Evolutionary conservation across 2,329 filamentous ascomycete species (phyloP), one percentile per base, ranked within the genome.

Genomic region (Pleoardoris graminearum): DNA sequence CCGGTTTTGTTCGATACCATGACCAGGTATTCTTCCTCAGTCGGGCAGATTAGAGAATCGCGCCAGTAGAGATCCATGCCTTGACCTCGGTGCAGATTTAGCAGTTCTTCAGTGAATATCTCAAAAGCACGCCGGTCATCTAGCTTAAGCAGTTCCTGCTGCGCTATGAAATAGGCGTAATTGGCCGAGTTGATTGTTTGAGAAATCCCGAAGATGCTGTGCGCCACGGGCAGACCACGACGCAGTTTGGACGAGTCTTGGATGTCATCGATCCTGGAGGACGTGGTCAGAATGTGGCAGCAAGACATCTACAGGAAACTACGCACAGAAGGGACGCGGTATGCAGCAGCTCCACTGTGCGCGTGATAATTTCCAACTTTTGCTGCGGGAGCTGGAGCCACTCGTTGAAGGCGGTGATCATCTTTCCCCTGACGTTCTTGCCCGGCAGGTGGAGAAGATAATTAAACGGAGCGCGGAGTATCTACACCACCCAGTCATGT

Each of bases 1-100:
- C 89, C 89, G 0, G 90, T 94, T 77, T 94, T 93, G 75, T 92
- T 90, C 65, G 83, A 83, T 8, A 93, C 89, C 90, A 94, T 93
- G 71, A 92, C 87, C 19, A 93, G 80, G 75, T 93, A 94, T 74
- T 93, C 89, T 61, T 90, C 87, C 73, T 92, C 89, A 33, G 82
- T 87, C 12, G 89, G 89, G 71, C 88, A 91, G 17, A 85, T 90
- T 48, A 91, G 78, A 8, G 85, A 89, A 74, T 92, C 89, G 47
- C 89, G 82, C 90, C 90, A 94, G 76, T 87, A 91, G 30, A 94
- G 81, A 63, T 94, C 90, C 87, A 93, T 91, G 55, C 90, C 89
- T 73, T 94, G 90, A 19, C 90, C 90, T 25, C 88, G 81, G 74
- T 94, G 89, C 37, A 94, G 82, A 70, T 91, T 89, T 57, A 90